phyloP scores from a whole-genome alignment of 345 rosid genomes.

The Salix viminalis region DNA sequence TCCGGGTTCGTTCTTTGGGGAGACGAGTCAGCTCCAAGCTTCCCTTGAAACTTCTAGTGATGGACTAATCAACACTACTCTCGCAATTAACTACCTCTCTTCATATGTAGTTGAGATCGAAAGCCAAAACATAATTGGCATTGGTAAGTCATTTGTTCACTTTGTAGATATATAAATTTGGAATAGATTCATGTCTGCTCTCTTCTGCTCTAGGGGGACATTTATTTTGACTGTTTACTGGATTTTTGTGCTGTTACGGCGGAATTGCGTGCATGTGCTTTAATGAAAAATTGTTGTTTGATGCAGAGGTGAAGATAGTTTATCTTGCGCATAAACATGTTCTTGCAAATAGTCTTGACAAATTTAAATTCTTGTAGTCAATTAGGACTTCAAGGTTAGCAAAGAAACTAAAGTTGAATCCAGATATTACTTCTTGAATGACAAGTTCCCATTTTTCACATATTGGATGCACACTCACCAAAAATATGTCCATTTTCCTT shows the following conservation, averaged over 20 bases:
- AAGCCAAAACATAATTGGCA: constrained; percentile 64
- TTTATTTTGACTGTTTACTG: background rate
- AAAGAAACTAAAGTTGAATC: too few relatives aligned
- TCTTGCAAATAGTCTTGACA: too few relatives aligned
- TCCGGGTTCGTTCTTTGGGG: constrained; percentile 64
- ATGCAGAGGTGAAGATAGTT: too few relatives aligned
- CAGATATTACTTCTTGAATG: too few relatives aligned
- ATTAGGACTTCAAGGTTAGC: too few relatives aligned
- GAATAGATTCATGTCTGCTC: background rate
- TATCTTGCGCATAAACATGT: too few relatives aligned
- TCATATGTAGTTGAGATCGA: constrained; percentile 76
- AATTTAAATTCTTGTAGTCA: too few relatives aligned
- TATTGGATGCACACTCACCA: too few relatives aligned
- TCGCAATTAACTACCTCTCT: constrained; percentile 74
- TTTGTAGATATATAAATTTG: background rate
- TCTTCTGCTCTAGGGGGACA: too few relatives aligned
- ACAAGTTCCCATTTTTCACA: too few relatives aligned
- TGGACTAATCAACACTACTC: constrained; percentile 76
- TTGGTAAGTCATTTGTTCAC: constrained; percentile 53
- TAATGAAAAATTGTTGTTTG: background rate
- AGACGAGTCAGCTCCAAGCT: constrained; percentile 58
- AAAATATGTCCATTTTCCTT: too few relatives aligned
- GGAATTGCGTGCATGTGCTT: background rate
- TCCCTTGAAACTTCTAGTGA: constrained; percentile 58
- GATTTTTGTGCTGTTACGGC: background rate